A percentile compares a stretch with the other conserved stretches of the same genome.
Evolutionary conservation across 305 asterid species (phyloP).

Genomic region (Fraxinus paxiana): DNA sequence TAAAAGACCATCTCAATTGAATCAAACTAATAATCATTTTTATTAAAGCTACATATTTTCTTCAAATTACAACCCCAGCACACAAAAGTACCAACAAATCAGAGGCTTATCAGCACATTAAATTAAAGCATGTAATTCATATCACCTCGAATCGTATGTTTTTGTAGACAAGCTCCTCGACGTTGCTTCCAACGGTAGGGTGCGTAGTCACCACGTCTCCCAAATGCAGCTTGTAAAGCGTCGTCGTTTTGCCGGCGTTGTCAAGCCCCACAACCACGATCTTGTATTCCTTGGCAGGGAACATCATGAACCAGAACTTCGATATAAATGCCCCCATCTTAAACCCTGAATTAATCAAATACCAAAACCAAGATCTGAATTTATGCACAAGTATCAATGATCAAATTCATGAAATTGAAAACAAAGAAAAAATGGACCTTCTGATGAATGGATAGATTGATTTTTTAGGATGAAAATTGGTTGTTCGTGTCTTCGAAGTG

Average conservation of each 20-base stretch:
- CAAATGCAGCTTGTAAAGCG: constrained; percentile 91
- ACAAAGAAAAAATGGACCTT: constrained; percentile 15
- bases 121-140: too few species aligned
- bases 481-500: not conserved
- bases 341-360: constrained; percentile 19
- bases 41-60: not conserved
- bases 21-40: not conserved
- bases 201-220: constrained; percentile 95
- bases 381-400: not conserved
- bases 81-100: not conserved
- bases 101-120: too few species aligned
- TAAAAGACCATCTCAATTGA: not conserved
- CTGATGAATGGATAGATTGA: constrained; percentile 14
- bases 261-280: constrained; percentile 96
- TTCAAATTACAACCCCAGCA: not conserved
- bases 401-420: constrained; percentile 2
- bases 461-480: constrained; percentile 7
- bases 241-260: constrained; percentile 96
- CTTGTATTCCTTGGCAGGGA: constrained; percentile 97
- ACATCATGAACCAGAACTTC: constrained; percentile 87
- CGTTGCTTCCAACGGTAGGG: constrained; percentile 95
- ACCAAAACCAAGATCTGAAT: constrained; percentile 26
- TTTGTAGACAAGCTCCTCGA: constrained; percentile 88
- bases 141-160: constrained; percentile 84
- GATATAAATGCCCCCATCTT: constrained; percentile 82